phyloP scores from a whole-genome alignment of 176 grass and related monocot genomes.

The Lolium perenne region DNA sequence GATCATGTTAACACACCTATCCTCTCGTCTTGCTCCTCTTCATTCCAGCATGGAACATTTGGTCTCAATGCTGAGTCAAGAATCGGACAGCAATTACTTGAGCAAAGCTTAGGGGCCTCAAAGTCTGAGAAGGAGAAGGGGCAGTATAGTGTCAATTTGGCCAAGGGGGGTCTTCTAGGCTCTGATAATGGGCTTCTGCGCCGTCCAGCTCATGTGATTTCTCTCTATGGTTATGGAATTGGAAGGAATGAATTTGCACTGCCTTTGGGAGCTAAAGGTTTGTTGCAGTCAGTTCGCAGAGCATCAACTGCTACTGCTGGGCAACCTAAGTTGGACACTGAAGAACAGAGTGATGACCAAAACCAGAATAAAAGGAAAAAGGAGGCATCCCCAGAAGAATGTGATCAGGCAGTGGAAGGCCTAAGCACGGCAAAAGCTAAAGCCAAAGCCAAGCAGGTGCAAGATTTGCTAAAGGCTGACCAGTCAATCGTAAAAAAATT shows the following conservation, averaged over 20 bases:
- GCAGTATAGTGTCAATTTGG: conserved; percentile 52
- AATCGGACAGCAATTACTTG: conserved; percentile 44
- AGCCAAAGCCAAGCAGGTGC: conserved; percentile 85
- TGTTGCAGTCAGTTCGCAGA: conserved; percentile 58
- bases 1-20: conserved; percentile 54
- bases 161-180: conserved; percentile 36
- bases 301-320: conserved; percentile 67
- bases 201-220: conserved; percentile 41
- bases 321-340: conserved; percentile 52
- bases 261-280: conserved; percentile 66
- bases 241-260: conserved; percentile 58
- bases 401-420: conserved; percentile 96
- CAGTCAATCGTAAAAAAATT: conserved; percentile 69
- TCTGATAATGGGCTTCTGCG: conserved; percentile 49
- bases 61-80: conserved; percentile 44
- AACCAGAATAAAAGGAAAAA: conserved; percentile 77
- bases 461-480: conserved; percentile 64
- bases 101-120: conserved; percentile 46
- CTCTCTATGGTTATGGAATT: conserved; percentile 43
- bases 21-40: conserved; percentile 51
- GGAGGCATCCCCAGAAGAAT: conserved; percentile 92
- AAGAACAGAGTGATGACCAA: conserved; percentile 68
- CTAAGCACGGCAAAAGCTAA: conserved; percentile 92
- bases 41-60: conserved; percentile 60
- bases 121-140: conserved; percentile 45